Evolutionary conservation across 495 filamentous ascomycete genomes (phyloP).

Genomic region (Neurospora discreta): DNA sequence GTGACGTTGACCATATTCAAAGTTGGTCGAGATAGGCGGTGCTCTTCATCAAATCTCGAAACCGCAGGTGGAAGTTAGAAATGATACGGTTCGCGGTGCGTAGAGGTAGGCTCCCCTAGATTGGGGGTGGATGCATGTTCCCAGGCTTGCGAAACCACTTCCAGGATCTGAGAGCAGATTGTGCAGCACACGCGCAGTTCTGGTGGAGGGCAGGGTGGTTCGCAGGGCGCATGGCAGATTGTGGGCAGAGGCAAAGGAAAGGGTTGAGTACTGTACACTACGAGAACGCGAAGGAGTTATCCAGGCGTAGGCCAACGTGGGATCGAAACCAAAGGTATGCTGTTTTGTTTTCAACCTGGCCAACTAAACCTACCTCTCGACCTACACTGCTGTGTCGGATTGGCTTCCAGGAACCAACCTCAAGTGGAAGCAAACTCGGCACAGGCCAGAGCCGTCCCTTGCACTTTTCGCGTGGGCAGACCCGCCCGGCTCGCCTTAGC

Average conservation of each 20-base stretch:
- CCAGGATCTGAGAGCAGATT: neutral
- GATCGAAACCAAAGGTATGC: neutral
- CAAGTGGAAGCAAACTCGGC: neutral
- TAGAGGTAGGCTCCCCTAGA: neutral
- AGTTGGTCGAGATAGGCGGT: neutral
- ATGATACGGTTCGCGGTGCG: neutral
- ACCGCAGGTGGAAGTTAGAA: neutral
- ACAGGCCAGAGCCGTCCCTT: neutral
- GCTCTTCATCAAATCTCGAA: neutral
- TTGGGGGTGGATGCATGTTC: neutral
- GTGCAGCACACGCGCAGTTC: neutral
- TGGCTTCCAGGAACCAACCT: neutral
- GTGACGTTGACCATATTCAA: neutral
- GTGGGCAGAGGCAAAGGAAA: neutral
- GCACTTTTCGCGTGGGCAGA: neutral
- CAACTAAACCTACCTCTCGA: too few relatives aligned
- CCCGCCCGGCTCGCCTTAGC: neutral
- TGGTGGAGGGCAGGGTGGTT: neutral
- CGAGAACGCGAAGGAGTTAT: neutral
- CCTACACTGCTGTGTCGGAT: neutral
- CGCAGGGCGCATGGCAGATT: neutral
- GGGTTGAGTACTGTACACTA: neutral
- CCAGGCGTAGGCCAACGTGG: neutral
- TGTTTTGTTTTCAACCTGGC: neutral
- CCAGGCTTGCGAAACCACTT: neutral